Evolutionary conservation across 352 stramenopile genomes (phyloP).

Genomic region (Pythium myriotylum): DNA sequence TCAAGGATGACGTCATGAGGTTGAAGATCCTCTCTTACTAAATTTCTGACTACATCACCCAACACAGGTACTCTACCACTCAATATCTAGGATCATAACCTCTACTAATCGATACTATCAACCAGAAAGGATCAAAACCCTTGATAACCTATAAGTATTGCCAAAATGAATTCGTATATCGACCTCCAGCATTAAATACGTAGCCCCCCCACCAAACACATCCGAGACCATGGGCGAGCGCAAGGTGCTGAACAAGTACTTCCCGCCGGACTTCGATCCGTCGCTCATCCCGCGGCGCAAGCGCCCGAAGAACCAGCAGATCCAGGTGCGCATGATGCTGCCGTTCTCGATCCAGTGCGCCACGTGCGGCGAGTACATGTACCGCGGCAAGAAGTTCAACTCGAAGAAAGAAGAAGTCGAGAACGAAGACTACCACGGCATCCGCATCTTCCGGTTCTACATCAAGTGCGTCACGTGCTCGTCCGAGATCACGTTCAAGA

Average conservation of each 20-base stretch:
- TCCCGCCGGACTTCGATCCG: conserved; percentile 98
- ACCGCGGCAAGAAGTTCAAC: conserved; percentile 99
- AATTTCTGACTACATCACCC: too few species aligned
- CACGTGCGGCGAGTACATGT: conserved; percentile 98
- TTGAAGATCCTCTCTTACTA: too few species aligned
- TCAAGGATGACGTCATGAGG: too few species aligned
- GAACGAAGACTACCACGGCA: conserved; percentile 96
- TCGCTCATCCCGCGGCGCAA: conserved; percentile 94
- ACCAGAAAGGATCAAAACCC: too few species aligned
- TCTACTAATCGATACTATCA: too few species aligned
- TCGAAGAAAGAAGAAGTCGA: conserved; percentile 97
- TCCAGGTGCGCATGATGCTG: conserved; percentile 99
- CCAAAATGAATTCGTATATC: too few species aligned
- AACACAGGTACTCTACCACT: too few species aligned
- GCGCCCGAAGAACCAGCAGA: conserved; percentile 94
- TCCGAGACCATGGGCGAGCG: conserved; percentile 95
- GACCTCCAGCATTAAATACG: neutral
- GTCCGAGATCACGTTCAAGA: conserved; percentile 97
- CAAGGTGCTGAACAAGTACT: conserved; percentile 99
- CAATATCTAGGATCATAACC: too few species aligned
- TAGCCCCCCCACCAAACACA: neutral
- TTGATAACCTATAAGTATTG: too few species aligned
- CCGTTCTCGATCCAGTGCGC: conserved; percentile 98
- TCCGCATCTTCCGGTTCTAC: conserved; percentile 97
- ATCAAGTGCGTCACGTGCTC: conserved; percentile 97